A percentile compares a stretch with the other conserved stretches of the same genome.
phyloP scores from a whole-genome alignment of 345 rosid genomes.

The Brassica napus region Da-Ae NC_063446.1:15922001-15922500 shows the following conservation, averaged over 20 bases:
- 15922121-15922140: slow-evolving; percentile 31
- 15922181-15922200: slow-evolving; percentile 35
- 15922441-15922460: slow-evolving; percentile 40
- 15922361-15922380: background rate
- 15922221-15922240: slow-evolving; percentile 24
- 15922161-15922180: slow-evolving; percentile 45
- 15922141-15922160: slow-evolving; percentile 41
- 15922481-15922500: slow-evolving; percentile 34
- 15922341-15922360: slow-evolving; percentile 37
- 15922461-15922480: slow-evolving; percentile 40
- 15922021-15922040: slow-evolving; percentile 39
- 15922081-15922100: slow-evolving; percentile 39
- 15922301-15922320: slow-evolving; percentile 35
- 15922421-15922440: slow-evolving; percentile 38
- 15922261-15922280: slow-evolving; percentile 38
- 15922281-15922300: slow-evolving; percentile 25
- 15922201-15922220: slow-evolving; percentile 37
- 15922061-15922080: slow-evolving; percentile 39
- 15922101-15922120: slow-evolving; percentile 41
- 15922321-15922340: slow-evolving; percentile 43
- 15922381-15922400: slow-evolving; percentile 31
- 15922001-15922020: slow-evolving; percentile 46
- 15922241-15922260: slow-evolving; percentile 25
- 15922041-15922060: slow-evolving; percentile 35
- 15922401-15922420: slow-evolving; percentile 20